Conservation (phyloP, 2,329 filamentous ascomycete species). For the Colletotrichum viniferum region DNA sequence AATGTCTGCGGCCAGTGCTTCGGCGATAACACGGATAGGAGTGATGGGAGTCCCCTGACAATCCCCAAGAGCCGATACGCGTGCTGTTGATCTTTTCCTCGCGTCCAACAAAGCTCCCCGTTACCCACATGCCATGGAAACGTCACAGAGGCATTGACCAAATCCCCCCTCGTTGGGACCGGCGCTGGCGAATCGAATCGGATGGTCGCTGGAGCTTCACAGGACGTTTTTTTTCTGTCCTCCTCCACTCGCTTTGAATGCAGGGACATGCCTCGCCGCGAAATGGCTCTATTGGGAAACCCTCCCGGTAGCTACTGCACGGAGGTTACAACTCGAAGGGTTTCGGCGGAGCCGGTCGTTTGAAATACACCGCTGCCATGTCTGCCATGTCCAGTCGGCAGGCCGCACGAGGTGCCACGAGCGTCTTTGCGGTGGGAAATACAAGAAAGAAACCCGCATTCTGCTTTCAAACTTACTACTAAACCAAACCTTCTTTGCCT, state of each 20-base stretch:
- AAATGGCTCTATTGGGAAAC: background rate
- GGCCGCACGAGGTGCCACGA: background rate
- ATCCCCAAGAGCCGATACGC: background rate
- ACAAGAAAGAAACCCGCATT: slow-evolving; percentile 5
- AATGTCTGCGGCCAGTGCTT: background rate
- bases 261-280: background rate
- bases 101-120: background rate
- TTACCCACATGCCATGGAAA: background rate
- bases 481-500: background rate
- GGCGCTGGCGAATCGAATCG: background rate
- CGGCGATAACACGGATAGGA: slow-evolving; percentile 1
- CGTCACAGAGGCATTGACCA: background rate
- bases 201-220: background rate
- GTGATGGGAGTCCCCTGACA: background rate
- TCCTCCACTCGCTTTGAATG: background rate
- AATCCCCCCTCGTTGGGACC: background rate
- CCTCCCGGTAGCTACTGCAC: background rate
- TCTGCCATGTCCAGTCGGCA: background rate
- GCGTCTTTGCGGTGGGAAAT: background rate
- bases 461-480: background rate
- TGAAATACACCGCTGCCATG: slow-evolving; percentile 1
- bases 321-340: background rate
- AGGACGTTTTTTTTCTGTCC: background rate
- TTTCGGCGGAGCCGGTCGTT: background rate
- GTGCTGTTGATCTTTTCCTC: background rate